Conservation (phyloP, 139 green algal genomes). For the Zygnema circumcarinatum region DNA sequence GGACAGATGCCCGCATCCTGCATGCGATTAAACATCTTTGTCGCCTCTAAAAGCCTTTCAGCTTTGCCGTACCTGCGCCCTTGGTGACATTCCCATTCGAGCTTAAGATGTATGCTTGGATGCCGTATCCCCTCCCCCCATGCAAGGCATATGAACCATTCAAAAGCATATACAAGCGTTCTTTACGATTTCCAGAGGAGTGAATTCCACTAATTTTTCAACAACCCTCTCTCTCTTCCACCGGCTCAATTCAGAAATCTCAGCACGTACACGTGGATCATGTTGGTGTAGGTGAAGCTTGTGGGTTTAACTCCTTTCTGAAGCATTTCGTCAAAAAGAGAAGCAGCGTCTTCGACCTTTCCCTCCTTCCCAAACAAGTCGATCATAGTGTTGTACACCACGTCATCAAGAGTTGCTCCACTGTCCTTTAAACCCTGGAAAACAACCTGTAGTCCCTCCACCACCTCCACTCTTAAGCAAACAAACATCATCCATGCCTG, state of each 20-base stretch:
- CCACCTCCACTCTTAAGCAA: background rate
- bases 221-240: background rate
- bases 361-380: slow-evolving; percentile 3
- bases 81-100: background rate
- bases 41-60: slow-evolving; percentile 15
- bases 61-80: slow-evolving; percentile 26
- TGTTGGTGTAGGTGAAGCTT: slow-evolving; percentile 18
- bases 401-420: background rate
- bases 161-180: background rate
- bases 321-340: slow-evolving; percentile 14
- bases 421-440: background rate
- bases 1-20: slow-evolving; percentile 9
- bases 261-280: background rate
- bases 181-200: background rate
- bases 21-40: background rate
- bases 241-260: background rate
- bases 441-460: background rate
- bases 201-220: background rate
- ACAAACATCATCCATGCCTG: background rate
- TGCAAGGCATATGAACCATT: background rate
- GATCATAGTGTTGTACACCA: slow-evolving; percentile 20
- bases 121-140: background rate
- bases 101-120: background rate
- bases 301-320: background rate
- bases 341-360: background rate